Evolutionary conservation across 192 early-diverging fungal species (phyloP), one percentile per base, ranked within the genome.

Genomic region (Coemansia sp.): DNA sequence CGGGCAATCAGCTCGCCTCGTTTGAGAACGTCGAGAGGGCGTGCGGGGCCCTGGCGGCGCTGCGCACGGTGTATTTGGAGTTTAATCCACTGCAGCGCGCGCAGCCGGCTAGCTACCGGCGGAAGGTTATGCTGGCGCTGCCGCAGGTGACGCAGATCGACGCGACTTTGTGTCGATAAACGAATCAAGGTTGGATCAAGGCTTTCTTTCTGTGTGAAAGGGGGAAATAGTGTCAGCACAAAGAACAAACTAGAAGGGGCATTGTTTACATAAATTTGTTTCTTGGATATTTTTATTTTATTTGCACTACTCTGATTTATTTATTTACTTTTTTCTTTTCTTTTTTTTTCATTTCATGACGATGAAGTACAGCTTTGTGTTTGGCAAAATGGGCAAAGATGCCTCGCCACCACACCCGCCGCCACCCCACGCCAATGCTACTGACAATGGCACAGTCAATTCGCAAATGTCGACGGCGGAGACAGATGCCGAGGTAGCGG

Each of bases 91-190:
- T 99, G 64, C 93, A 99, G 77, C 84, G 70, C n/a, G 74, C 84
- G 5, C 87, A 88, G 62, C 84, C 86, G 2, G 85, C 92, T 0
- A 91, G 87, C 13, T 99, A 99, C 79, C 84, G 95, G 16, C 84
- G 90, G 67, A 96, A 96, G 77, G 77, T 99, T 31, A 94, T 90
- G 74, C 83, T 93, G 48, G 77, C 90, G 10, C 73, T 98, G 65
- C 95, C 96, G 21, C 88, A 91, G 76, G 40, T 98, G 44, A 90
- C 80, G 42, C 96, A 98, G 78, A 95, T 99, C 63, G 98, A 99
- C 84, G 97, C 96, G 14, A 85, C 86, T 70, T 78, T 85, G 17
- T 78, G 75, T 44, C 69, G 70, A 53, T 67, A 37, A 42, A 16
- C 3, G 9, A 27, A 10, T 0, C 16, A n/a, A 16, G 21, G 16